phyloP scores from a whole-genome alignment of 2,329 filamentous ascomycete species.

The Venturia carpophila region DNA sequence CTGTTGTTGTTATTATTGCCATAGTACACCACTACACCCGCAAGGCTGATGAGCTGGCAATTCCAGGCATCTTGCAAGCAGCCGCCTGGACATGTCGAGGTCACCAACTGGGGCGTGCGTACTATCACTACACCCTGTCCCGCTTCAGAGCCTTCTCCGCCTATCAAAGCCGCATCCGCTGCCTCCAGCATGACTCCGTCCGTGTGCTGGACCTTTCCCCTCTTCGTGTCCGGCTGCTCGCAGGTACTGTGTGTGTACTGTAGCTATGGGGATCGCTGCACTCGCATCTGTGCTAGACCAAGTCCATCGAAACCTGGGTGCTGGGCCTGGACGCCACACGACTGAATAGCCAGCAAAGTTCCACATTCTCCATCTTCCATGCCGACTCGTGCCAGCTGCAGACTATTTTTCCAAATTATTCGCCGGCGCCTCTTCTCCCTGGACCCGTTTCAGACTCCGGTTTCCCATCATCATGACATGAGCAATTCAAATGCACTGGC shows the following conservation, averaged over 20 bases:
- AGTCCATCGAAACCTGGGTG: neutral
- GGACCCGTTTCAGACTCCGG: neutral
- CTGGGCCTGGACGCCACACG: slow-evolving; percentile 1
- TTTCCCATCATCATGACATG: neutral
- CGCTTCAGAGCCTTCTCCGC: neutral
- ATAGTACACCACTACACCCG: too few relatives aligned
- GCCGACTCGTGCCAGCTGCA: slow-evolving; percentile 9
- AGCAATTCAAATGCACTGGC: neutral
- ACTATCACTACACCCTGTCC: too few relatives aligned
- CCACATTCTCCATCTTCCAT: slow-evolving; percentile 3
- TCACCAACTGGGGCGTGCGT: neutral
- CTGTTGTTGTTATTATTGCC: too few relatives aligned
- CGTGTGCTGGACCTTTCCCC: neutral
- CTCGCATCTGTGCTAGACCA: neutral
- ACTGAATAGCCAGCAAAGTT: slow-evolving; percentile 6
- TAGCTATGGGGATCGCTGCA: neutral
- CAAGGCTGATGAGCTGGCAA: slow-evolving; percentile 9
- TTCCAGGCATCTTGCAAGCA: neutral
- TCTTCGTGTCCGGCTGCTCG: neutral
- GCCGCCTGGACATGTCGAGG: neutral
- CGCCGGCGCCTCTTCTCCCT: neutral
- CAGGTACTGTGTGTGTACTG: too few relatives aligned
- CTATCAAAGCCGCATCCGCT: neutral
- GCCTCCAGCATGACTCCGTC: neutral
- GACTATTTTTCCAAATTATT: neutral